Percentiles rank a stretch among this genome's conserved stretches.
phyloP scores from a whole-genome alignment of 2,329 filamentous ascomycete species.

The Botrytis tulipae region DNA sequence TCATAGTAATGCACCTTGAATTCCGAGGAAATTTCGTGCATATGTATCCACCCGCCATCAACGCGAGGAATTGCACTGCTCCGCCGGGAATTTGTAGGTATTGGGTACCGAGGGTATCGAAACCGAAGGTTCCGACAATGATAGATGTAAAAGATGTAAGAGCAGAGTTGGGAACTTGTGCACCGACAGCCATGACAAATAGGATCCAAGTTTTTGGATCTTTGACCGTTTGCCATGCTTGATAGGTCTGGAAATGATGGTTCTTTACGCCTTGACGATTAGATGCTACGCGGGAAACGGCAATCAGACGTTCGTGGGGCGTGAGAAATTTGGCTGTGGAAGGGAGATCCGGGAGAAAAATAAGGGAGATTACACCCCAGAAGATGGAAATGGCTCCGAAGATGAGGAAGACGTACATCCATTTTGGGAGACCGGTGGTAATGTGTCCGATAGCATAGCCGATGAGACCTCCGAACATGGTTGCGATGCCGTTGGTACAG shows the following conservation, averaged over 20 bases:
- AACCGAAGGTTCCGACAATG: slow-evolving; percentile 34
- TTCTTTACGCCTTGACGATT: slow-evolving; percentile 57
- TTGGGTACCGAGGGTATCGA: slow-evolving; percentile 50
- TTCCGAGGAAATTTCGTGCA: slow-evolving; percentile 52
- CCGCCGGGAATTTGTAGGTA: slow-evolving; percentile 61
- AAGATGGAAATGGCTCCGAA: slow-evolving; percentile 53
- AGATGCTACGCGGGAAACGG: slow-evolving; percentile 50
- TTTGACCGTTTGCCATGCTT: slow-evolving; percentile 46
- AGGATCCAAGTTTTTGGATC: slow-evolving; percentile 61
- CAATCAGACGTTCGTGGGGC: slow-evolving; percentile 53
- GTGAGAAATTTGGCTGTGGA: slow-evolving; percentile 61
- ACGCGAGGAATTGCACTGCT: slow-evolving; percentile 54
- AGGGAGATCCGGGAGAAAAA: slow-evolving; percentile 60
- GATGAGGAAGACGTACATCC: slow-evolving; percentile 60
- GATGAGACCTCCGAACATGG: slow-evolving; percentile 51
- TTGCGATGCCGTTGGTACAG: slow-evolving; percentile 42
- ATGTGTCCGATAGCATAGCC: slow-evolving; percentile 56
- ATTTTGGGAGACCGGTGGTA: slow-evolving; percentile 47
- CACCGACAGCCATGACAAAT: slow-evolving; percentile 50
- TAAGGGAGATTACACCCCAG: slow-evolving; percentile 55
- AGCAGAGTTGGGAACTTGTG: slow-evolving; percentile 56
- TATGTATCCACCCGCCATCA: slow-evolving; percentile 51
- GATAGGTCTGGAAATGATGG: slow-evolving; percentile 47
- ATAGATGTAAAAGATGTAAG: slow-evolving; percentile 48
- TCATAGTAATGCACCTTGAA: slow-evolving; percentile 54